A percentile compares a stretch with the other conserved stretches of the same genome.
Conservation (phyloP, 2,329 filamentous ascomycete species). For the Talaromyces marneffei region DNA sequence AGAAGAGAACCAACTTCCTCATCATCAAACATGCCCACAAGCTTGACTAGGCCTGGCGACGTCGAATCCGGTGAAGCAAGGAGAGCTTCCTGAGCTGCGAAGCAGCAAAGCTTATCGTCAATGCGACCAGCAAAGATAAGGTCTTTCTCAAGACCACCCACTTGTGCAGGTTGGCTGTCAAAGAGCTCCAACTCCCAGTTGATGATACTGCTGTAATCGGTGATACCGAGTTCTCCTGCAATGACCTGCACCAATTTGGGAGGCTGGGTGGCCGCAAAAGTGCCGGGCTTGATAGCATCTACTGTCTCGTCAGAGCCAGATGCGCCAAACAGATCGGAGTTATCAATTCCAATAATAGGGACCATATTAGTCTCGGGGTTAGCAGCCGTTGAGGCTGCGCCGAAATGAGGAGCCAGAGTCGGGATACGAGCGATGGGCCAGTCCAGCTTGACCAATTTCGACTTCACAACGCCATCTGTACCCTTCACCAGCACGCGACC, state of each 20-base stretch:
- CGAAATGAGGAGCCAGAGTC: slow-evolving; percentile 90
- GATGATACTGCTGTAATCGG: slow-evolving; percentile 67
- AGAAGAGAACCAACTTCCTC: slow-evolving; percentile 92
- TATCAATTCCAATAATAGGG: slow-evolving; percentile 85
- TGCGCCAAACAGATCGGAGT: slow-evolving; percentile 49
- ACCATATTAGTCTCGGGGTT: slow-evolving; percentile 93
- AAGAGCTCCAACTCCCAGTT: slow-evolving; percentile 98
- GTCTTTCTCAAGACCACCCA: slow-evolving; percentile 81
- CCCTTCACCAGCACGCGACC: slow-evolving; percentile 83
- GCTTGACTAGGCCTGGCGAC: slow-evolving; percentile 63
- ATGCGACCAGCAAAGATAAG: slow-evolving; percentile 94
- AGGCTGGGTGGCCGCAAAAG: slow-evolving; percentile 79
- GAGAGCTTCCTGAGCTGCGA: slow-evolving; percentile 79
- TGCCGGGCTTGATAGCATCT: slow-evolving; percentile 47
- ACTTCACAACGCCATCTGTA: slow-evolving; percentile 66
- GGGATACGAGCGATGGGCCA: slow-evolving; percentile 94
- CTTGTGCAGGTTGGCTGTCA: slow-evolving; percentile 77
- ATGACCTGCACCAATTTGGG: slow-evolving; percentile 79
- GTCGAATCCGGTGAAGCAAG: slow-evolving; percentile 56
- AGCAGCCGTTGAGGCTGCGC: slow-evolving; percentile 59
- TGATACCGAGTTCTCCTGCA: slow-evolving; percentile 67
- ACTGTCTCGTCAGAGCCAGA: slow-evolving; percentile 29
- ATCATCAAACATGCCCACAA: slow-evolving; percentile 92
- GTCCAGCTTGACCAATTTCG: slow-evolving; percentile 79
- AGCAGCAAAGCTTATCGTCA: slow-evolving; percentile 96